These are phyloP conservation scores for Scheffersomyces lignosus DNA, from an alignment of 805 yeast genomes.

Conservation along the genomic window DNA sequence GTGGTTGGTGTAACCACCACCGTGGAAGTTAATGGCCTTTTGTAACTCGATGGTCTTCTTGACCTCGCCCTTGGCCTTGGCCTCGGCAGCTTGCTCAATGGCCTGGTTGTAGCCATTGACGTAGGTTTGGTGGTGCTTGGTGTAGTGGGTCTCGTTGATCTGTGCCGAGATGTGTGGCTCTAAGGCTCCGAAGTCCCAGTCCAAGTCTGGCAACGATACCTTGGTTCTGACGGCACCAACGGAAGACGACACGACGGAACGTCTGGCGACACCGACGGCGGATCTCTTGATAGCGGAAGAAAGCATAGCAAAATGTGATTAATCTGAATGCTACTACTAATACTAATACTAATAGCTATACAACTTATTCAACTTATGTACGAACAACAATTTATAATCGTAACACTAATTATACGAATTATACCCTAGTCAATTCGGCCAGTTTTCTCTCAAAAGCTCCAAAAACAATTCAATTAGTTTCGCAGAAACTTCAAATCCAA, in stretches of 20 bases:
- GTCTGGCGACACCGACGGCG: conserved; percentile 1
- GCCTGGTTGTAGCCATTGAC: conserved; percentile 84
- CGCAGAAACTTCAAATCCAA: too few species aligned
- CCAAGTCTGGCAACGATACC: conserved; percentile 76
- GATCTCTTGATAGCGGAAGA: conserved; percentile 4
- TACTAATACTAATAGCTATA: too few species aligned
- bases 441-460: too few species aligned
- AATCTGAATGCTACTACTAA: too few species aligned
- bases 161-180: conserved; percentile 87
- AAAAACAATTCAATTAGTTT: too few species aligned
- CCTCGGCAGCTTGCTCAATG: conserved; percentile 68
- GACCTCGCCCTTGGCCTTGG: conserved; percentile 57
- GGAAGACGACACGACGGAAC: background rate
- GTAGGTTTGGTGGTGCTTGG: conserved; percentile 90
- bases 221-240: conserved; percentile 49
- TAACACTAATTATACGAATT: too few species aligned
- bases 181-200: conserved; percentile 79
- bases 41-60: conserved; percentile 63
- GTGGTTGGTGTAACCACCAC: conserved; percentile 91
- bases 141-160: conserved; percentile 83
- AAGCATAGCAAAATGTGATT: background rate
- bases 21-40: conserved; percentile 82
- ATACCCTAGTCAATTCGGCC: too few species aligned
- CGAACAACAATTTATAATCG: too few species aligned
- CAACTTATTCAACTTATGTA: too few species aligned